Conservation (phyloP, 345 rosid species). For the Euphorbia pulcherrima region DNA sequence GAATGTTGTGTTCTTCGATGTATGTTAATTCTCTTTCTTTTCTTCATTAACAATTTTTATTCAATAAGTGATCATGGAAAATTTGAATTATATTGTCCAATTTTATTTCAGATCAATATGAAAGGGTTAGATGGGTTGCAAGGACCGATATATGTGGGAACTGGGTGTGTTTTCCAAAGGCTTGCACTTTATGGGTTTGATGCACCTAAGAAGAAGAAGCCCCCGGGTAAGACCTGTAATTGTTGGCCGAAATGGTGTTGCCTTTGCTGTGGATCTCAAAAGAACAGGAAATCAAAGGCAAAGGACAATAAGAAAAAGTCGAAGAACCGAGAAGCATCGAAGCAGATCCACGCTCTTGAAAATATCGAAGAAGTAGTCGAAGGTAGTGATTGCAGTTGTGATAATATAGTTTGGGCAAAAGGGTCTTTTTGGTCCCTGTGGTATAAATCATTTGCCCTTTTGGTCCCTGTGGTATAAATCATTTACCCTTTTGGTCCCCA, state of each 20-base stretch:
- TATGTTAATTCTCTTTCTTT: conserved; percentile 34
- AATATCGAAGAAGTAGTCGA: conserved; percentile 66
- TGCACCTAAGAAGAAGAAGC: conserved; percentile 86
- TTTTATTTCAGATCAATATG: conserved; percentile 79
- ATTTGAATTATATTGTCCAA: conserved; percentile 11
- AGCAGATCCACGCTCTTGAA: conserved; percentile 87
- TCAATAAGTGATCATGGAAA: not conserved
- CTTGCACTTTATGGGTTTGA: conserved; percentile 87
- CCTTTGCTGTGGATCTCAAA: conserved; percentile 63
- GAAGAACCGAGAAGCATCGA: conserved; percentile 68
- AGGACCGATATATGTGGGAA: conserved; percentile 96
- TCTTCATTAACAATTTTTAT: not conserved
- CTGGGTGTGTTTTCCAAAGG: conserved; percentile 97
- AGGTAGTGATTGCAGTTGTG: conserved; percentile 38
- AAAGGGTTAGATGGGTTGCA: conserved; percentile 97
- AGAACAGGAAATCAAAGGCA: conserved; percentile 62
- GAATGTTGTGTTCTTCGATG: conserved; percentile 93
- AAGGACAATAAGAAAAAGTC: conserved; percentile 60
- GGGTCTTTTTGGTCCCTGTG: too few species aligned
- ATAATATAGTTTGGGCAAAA: too few species aligned
- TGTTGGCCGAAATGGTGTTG: conserved; percentile 97
- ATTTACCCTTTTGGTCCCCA: too few species aligned
- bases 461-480: too few species aligned
- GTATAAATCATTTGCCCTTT: too few species aligned
- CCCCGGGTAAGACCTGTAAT: conserved; percentile 85